Evolutionary conservation across 192 early-diverging fungal genomes (phyloP).

Genomic region (Helicostylum pulchrum): DNA sequence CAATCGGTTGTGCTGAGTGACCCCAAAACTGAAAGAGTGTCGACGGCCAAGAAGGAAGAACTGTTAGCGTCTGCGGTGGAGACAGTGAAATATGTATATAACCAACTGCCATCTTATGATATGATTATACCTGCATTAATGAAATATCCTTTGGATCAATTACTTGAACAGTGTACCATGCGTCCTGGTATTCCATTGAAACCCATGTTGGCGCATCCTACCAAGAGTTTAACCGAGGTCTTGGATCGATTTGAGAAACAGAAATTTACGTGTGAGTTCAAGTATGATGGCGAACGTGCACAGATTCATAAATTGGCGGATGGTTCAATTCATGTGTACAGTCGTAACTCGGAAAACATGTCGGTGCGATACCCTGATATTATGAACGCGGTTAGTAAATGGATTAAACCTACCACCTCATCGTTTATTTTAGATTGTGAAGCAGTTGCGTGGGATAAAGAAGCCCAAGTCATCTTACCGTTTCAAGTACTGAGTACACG

Average conservation of each 20-base stretch:
- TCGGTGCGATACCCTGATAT: conserved; percentile 93
- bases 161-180: conserved; percentile 81
- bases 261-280: conserved; percentile 96
- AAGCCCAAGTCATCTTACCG: conserved; percentile 79
- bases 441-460: conserved; percentile 96
- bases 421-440: conserved; percentile 98
- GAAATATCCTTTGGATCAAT: conserved; percentile 64
- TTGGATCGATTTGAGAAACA: conserved; percentile 90
- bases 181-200: conserved; percentile 94
- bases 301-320: conserved; percentile 83
- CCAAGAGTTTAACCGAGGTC: conserved; percentile 89
- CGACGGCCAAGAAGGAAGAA: conserved; percentile 43
- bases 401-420: conserved; percentile 54
- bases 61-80: conserved; percentile 45
- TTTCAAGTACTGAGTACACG: conserved; percentile 96
- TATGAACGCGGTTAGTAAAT: conserved; percentile 66
- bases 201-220: conserved; percentile 99
- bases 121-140: conserved; percentile 85
- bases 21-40: conserved; percentile 37
- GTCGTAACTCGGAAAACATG: conserved; percentile 95
- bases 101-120: conserved; percentile 92
- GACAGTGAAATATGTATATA: conserved; percentile 66
- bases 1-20: conserved; percentile 72
- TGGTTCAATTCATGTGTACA: conserved; percentile 80
- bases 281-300: conserved; percentile 96